Base-by-base conservation (phyloP, 2,329 filamentous ascomycete genomes). In the Pseudopithomyces chartarum region DNA sequence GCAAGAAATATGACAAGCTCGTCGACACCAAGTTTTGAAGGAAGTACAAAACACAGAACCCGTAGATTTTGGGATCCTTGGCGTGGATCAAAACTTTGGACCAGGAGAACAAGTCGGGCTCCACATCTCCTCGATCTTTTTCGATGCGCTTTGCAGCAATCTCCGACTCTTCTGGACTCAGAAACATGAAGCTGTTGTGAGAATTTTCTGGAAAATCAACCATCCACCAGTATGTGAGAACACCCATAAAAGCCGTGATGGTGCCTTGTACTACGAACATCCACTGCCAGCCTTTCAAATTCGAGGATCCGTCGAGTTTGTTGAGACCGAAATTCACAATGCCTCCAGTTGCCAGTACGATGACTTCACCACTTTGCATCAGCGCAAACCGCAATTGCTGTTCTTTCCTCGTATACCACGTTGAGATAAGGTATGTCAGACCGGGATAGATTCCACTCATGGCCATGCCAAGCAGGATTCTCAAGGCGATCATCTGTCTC, bases 311-410 rank as follows among this genome's bases (percentile, higher is more conserved):
- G 61, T 88, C 73, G 2, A 90, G 76, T 47, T 85, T 80, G 56
- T 90, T 89, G n/a, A 91, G 79, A 0, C 84, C 87, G 65, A 83
- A 90, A 69, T 90, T 90, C 64, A 90, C 83, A 57, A 90, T 86
- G 48, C 82, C 81, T 4, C 87, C 87, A 0, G 87, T 89, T 0
- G 87, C 87, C 1, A 91, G 78, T 2, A 89, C 81, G 15, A 85
- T 80, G 22, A 90, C 86, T 67, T 90, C 84, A 1, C 86, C 86
- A 40, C 81, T 84, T 70, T 89, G 86, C 63, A 89, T 76, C 56
- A 86, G 84, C 0, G 86, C 87, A 63, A 87, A 90, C 22, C 87
- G 82, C 26, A 87, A 79, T 73, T 89, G 86, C 68, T 88, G 85
- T 72, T 89, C 86, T 23, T 77, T 75, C n/a, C 87, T 78, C 8